Evolutionary conservation across 2,329 filamentous ascomycete genomes (phyloP), one percentile per base, ranked within the genome.

Genomic region (Colletotrichum sp.): DNA sequence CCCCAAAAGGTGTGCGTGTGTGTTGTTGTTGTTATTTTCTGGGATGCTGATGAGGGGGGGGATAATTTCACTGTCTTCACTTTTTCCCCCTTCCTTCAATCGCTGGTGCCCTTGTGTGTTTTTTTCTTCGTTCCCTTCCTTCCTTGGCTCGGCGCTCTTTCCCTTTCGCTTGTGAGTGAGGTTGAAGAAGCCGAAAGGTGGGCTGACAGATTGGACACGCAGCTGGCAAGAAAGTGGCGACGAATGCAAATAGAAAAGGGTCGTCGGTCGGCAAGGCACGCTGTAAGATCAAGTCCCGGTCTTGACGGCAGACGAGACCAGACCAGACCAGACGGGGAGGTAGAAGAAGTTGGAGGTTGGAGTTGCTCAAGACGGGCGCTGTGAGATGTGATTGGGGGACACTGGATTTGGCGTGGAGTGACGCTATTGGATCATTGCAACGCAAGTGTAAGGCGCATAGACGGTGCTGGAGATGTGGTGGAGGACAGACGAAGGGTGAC

Each of bases 351-450:
- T 72, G 72, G 56, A 75, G 75, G 67, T 68, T 76, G 75, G 75
- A 75, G 73, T 69, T 68, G 73, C 59, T 70, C 63, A 69, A 58
- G 68, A 36, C 68, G 48, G 48, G 64, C 52, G 75, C 52, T 66
- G 68, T 66, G 67, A 65, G 48, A 56, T 62, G 64, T 75, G 73
- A 75, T 76, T 76, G 75, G 75, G 69, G 75, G 68, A 30, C 30
- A 77, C 73, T 71, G 75, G 73, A 73, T 75, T 52, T 79, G 78
- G 82, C 82, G 82, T 83, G 82, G 81, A 80, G 71, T 78, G 58
- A 76, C 73, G 71, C 78, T 79, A 83, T 83, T 83, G 82, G 82
- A 78, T 76, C 74, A 48, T 67, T 72, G 56, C 69, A 32, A 76
- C 65, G 59, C 78, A 71, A 69, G 74, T 59, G 70, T 65, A 67